Base-by-base conservation (phyloP, 2,329 filamentous ascomycete genomes). In the Knoxdaviesia capensis region DNA sequence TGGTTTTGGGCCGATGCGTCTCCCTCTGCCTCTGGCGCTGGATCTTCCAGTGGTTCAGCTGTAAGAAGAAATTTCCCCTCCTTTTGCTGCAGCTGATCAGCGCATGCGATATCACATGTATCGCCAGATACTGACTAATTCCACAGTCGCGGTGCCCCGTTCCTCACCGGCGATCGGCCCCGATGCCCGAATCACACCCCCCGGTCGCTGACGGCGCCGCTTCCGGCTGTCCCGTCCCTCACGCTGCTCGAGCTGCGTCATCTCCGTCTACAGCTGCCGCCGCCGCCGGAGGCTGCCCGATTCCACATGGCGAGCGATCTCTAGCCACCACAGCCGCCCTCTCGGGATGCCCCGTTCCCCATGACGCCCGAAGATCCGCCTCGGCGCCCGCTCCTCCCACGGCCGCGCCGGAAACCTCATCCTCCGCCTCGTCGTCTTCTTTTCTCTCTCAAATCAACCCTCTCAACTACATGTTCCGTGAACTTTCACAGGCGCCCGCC, bases 401-500 rank as follows among this genome's bases (percentile, higher is more conserved):
- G 58, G 50, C 10, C 48, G 50, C 31, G 52, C 51, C 39, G 46
- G 20, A 20, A 20, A 51, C 36, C 43, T 48, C 28, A 29, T 29
- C 35, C 32, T 11, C 8, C 7, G 9, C 40, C 5, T 36, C 38
- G 8, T 11, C 31, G 34, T n/a, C 36, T 45, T 69, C 67, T 1
- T 54, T 68, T 20, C 55, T 75, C 7, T 73, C 71, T 3, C 69
- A 68, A 52, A 61, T 75, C 42, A 76, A 76, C 52, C 71, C 71
- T 5, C 69, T 98, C 42, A 98, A 98, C 65, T 94, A 88, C 67
- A 98, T 98, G 88, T 93, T 92, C 58, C 68, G 73, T 36, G 74
- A 80, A 47, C 68, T 96, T 38, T 88, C 87, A 6, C 88, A 96
- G 61, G 71, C 76, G 31, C 80, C 72, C 40, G 76, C 84, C 3